A percentile compares a stretch with the other conserved stretches of the same genome.
Conservation (phyloP, 140 eudicot genomes). For the Anethum foeniculum region DNA sequence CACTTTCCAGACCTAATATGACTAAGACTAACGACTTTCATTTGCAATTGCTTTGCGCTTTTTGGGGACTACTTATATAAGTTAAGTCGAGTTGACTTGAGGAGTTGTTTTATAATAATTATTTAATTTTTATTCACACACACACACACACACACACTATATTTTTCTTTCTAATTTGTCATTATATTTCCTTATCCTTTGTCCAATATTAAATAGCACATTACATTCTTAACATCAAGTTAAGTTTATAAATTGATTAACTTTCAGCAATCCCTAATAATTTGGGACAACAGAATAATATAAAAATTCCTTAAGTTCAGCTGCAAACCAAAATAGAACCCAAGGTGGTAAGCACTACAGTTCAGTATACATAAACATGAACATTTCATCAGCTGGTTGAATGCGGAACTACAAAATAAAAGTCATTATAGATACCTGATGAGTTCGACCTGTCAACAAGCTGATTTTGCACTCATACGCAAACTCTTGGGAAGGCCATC, state of each 20-base stretch:
- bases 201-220: neutral
- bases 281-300: neutral
- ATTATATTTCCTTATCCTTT: neutral
- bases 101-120: neutral
- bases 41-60: neutral
- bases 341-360: neutral
- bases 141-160: neutral
- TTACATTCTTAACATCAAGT: neutral
- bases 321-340: neutral
- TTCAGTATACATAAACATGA: neutral
- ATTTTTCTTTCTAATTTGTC: neutral
- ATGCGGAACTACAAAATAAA: neutral
- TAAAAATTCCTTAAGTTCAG: neutral
- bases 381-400: neutral
- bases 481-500: constrained; percentile 73
- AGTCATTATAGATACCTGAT: constrained; percentile 56
- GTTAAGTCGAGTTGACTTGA: neutral
- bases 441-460: constrained; percentile 92
- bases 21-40: neutral
- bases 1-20: neutral
- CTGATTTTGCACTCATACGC: constrained; percentile 83
- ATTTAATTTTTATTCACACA: no score
- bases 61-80: neutral
- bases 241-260: neutral
- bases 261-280: neutral